Conservation (phyloP, 345 rosid species). For the Luvunga scandens region DNA sequence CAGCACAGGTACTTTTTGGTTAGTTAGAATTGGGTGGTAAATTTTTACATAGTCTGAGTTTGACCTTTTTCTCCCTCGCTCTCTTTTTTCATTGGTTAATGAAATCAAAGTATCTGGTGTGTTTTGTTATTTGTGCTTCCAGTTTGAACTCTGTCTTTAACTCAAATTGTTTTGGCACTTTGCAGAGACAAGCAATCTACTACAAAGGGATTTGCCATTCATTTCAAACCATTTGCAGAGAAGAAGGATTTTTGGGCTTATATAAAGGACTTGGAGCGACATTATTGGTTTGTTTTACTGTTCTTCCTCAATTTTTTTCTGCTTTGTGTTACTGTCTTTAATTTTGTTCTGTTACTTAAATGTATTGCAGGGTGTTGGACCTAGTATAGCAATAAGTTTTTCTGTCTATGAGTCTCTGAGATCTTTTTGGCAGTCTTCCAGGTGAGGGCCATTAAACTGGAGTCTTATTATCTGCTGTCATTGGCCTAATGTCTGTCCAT, state of each 20-base stretch:
- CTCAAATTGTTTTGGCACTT: conserved; percentile 10
- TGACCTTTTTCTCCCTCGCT: not conserved
- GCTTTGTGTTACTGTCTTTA: not conserved
- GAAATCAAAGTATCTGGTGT: not conserved
- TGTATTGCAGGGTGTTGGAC: conserved; percentile 80
- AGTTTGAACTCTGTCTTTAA: not conserved
- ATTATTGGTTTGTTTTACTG: conserved; percentile 54
- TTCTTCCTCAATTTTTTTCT: conserved; percentile 1
- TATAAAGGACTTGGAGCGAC: conserved; percentile 99
- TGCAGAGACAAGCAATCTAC: conserved; percentile 73
- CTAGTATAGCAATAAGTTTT: conserved; percentile 89
- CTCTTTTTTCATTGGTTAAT: not conserved
- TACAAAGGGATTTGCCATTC: conserved; percentile 85
- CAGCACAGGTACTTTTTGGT: conserved; percentile 71
- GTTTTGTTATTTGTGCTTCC: not conserved
- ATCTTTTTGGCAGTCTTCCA: conserved; percentile 65
- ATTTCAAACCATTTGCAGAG: conserved; percentile 69
- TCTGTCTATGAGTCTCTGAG: conserved; percentile 68
- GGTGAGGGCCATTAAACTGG: conserved; percentile 36
- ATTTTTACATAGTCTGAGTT: not conserved
- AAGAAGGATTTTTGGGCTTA: conserved; percentile 79
- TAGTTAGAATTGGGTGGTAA: not conserved
- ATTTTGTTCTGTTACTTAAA: conserved; percentile 1
- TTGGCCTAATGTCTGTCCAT: not conserved
- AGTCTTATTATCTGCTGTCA: not conserved